A percentile compares a stretch with the other conserved stretches of the same genome.
Conservation (phyloP, 192 early-diverging fungal genomes). For the Kappamyces sp. region DNA sequence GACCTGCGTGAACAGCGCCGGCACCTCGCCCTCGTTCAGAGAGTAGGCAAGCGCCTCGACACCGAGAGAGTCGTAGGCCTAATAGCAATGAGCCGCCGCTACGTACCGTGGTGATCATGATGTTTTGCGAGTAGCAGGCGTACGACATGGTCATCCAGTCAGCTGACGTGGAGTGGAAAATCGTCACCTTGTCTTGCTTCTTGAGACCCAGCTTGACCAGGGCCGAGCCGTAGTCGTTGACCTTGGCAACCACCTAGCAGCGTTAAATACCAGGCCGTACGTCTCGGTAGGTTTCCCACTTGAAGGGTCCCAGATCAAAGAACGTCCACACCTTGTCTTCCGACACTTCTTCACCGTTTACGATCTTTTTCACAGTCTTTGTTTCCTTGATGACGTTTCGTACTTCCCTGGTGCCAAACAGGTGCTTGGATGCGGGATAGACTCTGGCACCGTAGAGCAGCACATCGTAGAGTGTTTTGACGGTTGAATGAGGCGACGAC, state of each 20-base stretch:
- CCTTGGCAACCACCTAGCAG: conserved; percentile 20
- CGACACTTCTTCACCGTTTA: conserved; percentile 48
- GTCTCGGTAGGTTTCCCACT: conserved; percentile 74
- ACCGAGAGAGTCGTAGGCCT: conserved; percentile 46
- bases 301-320: conserved; percentile 70
- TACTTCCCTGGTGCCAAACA: conserved; percentile 65
- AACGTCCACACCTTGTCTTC: conserved; percentile 80
- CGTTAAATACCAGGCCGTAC: conserved; percentile 9
- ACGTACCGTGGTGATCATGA: conserved; percentile 70
- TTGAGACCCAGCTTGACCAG: conserved; percentile 61
- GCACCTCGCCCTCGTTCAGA: conserved; percentile 71
- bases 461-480: conserved; percentile 70
- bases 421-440: conserved; percentile 47
- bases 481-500: conserved; percentile 21
- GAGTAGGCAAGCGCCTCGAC: conserved; percentile 76
- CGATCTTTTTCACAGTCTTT: conserved; percentile 61
- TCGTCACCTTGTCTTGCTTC: conserved; percentile 33
- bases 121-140: conserved; percentile 54
- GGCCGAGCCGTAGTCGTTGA: conserved; percentile 62
- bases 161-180: conserved; percentile 39
- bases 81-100: not conserved
- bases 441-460: conserved; percentile 48
- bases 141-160: conserved; percentile 59
- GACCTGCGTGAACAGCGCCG: conserved; percentile 63
- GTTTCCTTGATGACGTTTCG: conserved; percentile 64